phyloP scores from a whole-genome alignment of 2,329 filamentous ascomycete genomes.

The Diaporthe aspalathi region DNA sequence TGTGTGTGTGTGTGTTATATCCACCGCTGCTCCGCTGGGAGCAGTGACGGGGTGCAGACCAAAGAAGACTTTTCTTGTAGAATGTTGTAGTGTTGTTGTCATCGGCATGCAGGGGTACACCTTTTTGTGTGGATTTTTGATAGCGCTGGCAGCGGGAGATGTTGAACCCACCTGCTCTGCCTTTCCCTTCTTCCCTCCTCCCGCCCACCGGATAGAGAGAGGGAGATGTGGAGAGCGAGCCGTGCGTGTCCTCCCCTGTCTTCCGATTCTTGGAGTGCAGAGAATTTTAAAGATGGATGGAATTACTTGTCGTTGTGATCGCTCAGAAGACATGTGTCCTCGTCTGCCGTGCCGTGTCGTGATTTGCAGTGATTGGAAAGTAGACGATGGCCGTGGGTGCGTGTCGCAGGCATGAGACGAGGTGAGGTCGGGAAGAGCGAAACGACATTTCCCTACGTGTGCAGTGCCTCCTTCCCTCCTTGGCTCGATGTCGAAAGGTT shows the following conservation, averaged over 20 bases:
- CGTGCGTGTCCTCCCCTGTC: constrained; percentile 29
- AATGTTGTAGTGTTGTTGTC: constrained; percentile 19
- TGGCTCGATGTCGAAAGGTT: not conserved
- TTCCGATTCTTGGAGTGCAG: constrained; percentile 28
- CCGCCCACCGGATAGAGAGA: not conserved
- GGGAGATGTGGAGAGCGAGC: not conserved
- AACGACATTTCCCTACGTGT: not conserved
- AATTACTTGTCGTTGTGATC: constrained; percentile 12
- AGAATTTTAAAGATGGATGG: constrained; percentile 30
- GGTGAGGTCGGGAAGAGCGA: not conserved
- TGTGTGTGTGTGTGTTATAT: not conserved
- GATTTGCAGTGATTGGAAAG: not conserved
- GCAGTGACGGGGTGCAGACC: constrained; percentile 6
- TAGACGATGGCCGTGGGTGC: too few species aligned
- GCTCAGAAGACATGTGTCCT: not conserved
- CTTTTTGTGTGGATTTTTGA: constrained; percentile 20
- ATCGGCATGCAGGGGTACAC: not conserved
- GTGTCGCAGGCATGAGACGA: not conserved
- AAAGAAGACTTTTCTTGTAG: constrained; percentile 19
- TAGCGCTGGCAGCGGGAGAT: constrained; percentile 24
- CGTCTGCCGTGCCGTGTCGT: too few species aligned
- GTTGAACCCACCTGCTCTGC: constrained; percentile 13
- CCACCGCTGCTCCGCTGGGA: not conserved
- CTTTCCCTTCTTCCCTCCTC: not conserved
- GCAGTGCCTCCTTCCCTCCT: not conserved